phyloP scores from a whole-genome alignment of 2,329 filamentous ascomycete species.

The Epichloe sibirici region DNA sequence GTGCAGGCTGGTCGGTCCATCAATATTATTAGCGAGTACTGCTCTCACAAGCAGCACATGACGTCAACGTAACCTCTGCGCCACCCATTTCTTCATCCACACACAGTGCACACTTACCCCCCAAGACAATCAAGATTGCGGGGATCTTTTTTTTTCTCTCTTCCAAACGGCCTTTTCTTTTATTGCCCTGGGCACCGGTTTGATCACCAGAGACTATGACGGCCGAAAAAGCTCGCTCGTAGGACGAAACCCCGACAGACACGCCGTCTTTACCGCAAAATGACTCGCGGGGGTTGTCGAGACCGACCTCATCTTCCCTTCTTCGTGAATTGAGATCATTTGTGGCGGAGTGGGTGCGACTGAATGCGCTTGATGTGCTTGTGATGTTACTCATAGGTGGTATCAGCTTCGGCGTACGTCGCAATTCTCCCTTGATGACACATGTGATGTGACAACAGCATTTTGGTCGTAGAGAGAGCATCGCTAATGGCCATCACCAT shows the following conservation, averaged over 20 bases:
- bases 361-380: conserved; percentile 46
- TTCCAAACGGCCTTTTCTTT: too few relatives aligned
- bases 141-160: background rate
- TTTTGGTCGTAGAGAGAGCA: background rate
- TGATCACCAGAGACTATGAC: background rate
- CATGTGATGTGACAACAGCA: too few relatives aligned
- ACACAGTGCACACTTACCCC: too few relatives aligned
- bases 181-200: background rate
- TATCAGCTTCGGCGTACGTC: conserved; percentile 18
- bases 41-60: background rate
- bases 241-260: conserved; percentile 1
- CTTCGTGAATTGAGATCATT: conserved; percentile 11
- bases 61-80: background rate
- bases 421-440: too few relatives aligned
- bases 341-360: conserved; percentile 38
- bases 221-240: background rate
- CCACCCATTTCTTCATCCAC: background rate
- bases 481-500: background rate
- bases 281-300: conserved; percentile 1
- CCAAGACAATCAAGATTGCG: background rate
- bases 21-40: background rate
- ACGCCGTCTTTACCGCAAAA: conserved; percentile 12
- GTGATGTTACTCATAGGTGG: conserved; percentile 41
- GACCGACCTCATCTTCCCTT: background rate
- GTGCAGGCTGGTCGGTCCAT: background rate